These are phyloP conservation scores for Mycena latifolia DNA, from an alignment of 768 basidiomycete genomes.

Conservation along the genomic window DNA sequence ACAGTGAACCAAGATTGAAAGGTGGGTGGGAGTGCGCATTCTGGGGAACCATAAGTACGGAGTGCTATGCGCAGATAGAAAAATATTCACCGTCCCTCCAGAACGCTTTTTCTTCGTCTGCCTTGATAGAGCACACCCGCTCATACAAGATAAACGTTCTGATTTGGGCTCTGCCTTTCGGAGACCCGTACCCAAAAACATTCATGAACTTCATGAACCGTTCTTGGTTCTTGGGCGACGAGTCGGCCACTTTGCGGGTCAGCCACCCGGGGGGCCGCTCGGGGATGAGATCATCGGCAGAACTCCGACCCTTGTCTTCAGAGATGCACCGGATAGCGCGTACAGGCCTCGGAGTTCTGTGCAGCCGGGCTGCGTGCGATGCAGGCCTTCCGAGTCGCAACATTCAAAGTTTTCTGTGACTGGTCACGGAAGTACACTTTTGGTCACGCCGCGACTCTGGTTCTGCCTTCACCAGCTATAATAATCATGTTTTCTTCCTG, in stretches of 20 bases:
- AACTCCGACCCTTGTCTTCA: constrained; percentile 9
- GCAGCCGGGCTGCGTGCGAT: too few relatives aligned
- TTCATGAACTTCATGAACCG: constrained; percentile 31
- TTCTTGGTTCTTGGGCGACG: constrained; percentile 24
- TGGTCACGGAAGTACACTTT: constrained; percentile 1
- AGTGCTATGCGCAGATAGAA: constrained; percentile 19
- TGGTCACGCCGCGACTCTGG: background rate
- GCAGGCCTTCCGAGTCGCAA: too few relatives aligned
- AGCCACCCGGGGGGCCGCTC: constrained; percentile 24
- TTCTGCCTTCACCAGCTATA: too few relatives aligned
- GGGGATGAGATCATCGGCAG: constrained; percentile 26
- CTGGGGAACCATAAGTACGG: constrained; percentile 53
- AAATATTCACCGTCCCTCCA: constrained; percentile 69
- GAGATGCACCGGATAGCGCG: constrained; percentile 14
- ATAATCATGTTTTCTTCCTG: too few relatives aligned
- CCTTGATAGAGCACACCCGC: constrained; percentile 63
- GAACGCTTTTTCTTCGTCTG: constrained; percentile 71
- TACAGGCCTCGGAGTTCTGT: too few relatives aligned
- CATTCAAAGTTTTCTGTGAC: background rate
- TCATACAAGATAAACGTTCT: constrained; percentile 71
- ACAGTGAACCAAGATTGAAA: constrained; percentile 98
- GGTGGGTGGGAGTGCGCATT: constrained; percentile 87
- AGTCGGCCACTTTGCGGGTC: constrained; percentile 33
- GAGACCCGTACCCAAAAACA: constrained; percentile 23
- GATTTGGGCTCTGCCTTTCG: constrained; percentile 19